A percentile compares a stretch with the other conserved stretches of the same genome.
Evolutionary conservation across 1,139 yeast genomes (phyloP).

Genomic region (Blastobotrys apis): DNA sequence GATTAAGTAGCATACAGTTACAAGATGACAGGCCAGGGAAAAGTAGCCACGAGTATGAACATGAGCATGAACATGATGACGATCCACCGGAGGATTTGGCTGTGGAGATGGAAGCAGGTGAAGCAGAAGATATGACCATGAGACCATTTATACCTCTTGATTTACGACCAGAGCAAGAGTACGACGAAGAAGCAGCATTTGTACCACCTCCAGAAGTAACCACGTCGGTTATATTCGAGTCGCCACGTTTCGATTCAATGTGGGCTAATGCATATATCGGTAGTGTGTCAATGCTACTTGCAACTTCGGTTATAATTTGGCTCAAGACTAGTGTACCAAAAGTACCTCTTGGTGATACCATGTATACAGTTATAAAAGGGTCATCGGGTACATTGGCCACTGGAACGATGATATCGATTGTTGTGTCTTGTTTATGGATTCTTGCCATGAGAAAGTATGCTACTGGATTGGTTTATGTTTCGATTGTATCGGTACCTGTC

Average conservation of each 20-base stretch:
- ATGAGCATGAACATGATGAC: slow-evolving; percentile 15
- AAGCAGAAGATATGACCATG: slow-evolving; percentile 17
- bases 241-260: slow-evolving; percentile 26
- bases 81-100: slow-evolving; percentile 30
- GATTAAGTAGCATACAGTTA: background rate
- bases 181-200: slow-evolving; percentile 13
- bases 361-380: slow-evolving; percentile 31
- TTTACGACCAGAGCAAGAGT: slow-evolving; percentile 18
- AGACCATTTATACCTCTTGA: slow-evolving; percentile 25
- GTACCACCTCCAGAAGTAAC: slow-evolving; percentile 21
- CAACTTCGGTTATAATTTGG: slow-evolving; percentile 37
- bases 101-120: slow-evolving; percentile 18
- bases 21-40: background rate
- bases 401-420: slow-evolving; percentile 32
- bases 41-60: slow-evolving; percentile 4
- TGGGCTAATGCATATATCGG: slow-evolving; percentile 34
- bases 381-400: slow-evolving; percentile 30
- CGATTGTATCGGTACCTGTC: slow-evolving; percentile 37
- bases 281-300: slow-evolving; percentile 31
- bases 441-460: slow-evolving; percentile 32
- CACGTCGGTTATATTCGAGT: slow-evolving; percentile 11
- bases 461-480: slow-evolving; percentile 33
- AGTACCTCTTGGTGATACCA: slow-evolving; percentile 35
- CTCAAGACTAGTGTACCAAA: slow-evolving; percentile 31
- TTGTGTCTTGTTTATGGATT: slow-evolving; percentile 36